Evolutionary conservation across 352 stramenopile genomes (phyloP), one percentile per base, ranked within the genome.

Genomic region (Globisporangium solare): DNA sequence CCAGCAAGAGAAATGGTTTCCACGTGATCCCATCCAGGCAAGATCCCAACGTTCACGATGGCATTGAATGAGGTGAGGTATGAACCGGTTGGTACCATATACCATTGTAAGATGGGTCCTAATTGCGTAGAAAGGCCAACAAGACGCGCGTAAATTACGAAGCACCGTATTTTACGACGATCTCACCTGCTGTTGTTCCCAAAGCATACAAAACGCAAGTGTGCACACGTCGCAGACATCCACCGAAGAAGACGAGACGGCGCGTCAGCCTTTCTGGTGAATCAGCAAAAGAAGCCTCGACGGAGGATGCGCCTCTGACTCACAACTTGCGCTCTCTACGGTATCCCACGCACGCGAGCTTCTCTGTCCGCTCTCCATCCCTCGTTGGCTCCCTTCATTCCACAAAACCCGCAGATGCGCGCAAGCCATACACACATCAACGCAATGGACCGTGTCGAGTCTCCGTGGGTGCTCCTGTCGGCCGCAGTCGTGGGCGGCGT

Each of bases 401-500:
- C 6, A 43, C 1, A 43, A 43, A 43, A 15, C 39, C 13, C 12
- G 39, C 39, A 22, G 11, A 18, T n/a, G 24, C 18, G 20, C 11
- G 11, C 46, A 51, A 27, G 46, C 31, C 46, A 39, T 2, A 31
- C 47, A 15, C 21, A 21, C 18, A 48, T 48, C 43, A 14, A 17
- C 13, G 15, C 6, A 10, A 39, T 60, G 31, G 54, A 43, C 39
- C 12, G 17, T 1, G 3, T 43, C 39, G 39, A 43, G 17, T 43
- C 39, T 18, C 39, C 39, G 17, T 43, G 39, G 39, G 18, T 43
- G 39, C 6, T 43, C 39, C 39, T 43, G 39, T 43, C 21, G 18
- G 54, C 31, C 14, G 47, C 54, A 31, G 41, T 56, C 22, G 56
- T 39, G 2, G 40, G 56, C 12, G 14, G 32, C 20, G 32, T 46